phyloP scores from a whole-genome alignment of 164 flowering plant species.

The Magnolia officinalis region DNA sequence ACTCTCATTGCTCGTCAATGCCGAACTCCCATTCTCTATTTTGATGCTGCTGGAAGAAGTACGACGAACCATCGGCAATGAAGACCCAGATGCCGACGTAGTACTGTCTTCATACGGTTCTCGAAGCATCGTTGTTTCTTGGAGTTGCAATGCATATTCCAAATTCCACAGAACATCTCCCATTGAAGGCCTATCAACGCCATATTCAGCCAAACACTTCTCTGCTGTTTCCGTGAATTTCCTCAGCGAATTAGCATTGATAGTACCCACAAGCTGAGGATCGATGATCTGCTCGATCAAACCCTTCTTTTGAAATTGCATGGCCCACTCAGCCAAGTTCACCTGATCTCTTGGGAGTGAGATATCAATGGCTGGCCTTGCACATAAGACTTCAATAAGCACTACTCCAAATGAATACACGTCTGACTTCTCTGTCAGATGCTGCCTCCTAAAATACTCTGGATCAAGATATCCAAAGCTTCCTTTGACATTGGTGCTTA shows the following conservation, averaged over 20 bases:
- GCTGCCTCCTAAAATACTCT: slow-evolving; percentile 20
- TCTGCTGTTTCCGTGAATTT: slow-evolving; percentile 64
- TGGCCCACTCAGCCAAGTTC: slow-evolving; percentile 75
- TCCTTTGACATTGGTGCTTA: slow-evolving; percentile 26
- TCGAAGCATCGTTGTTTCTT: slow-evolving; percentile 35
- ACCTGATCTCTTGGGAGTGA: slow-evolving; percentile 60
- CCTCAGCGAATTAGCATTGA: slow-evolving; percentile 46
- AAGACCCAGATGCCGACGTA: slow-evolving; percentile 12
- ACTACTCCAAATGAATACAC: slow-evolving; percentile 26
- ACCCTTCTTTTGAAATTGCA: slow-evolving; percentile 55
- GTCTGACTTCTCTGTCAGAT: slow-evolving; percentile 21
- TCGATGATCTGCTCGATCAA: slow-evolving; percentile 50
- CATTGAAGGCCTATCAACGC: slow-evolving; percentile 71
- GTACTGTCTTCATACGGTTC: slow-evolving; percentile 24
- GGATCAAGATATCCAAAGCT: slow-evolving; percentile 29
- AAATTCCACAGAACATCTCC: slow-evolving; percentile 84
- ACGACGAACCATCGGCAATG: slow-evolving; percentile 22
- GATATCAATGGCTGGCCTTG: slow-evolving; percentile 67
- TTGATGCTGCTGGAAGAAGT: slow-evolving; percentile 17
- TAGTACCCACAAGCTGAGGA: slow-evolving; percentile 44
- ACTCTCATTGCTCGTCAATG: slow-evolving; percentile 19
- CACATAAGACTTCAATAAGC: slow-evolving; percentile 33
- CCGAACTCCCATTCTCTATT: slow-evolving; percentile 11
- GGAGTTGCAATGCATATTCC: slow-evolving; percentile 64
- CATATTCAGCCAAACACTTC: slow-evolving; percentile 77